These are phyloP conservation scores for Euphorbia peplus DNA, from an alignment of 345 rosid species.

Conservation along the genomic window DNA sequence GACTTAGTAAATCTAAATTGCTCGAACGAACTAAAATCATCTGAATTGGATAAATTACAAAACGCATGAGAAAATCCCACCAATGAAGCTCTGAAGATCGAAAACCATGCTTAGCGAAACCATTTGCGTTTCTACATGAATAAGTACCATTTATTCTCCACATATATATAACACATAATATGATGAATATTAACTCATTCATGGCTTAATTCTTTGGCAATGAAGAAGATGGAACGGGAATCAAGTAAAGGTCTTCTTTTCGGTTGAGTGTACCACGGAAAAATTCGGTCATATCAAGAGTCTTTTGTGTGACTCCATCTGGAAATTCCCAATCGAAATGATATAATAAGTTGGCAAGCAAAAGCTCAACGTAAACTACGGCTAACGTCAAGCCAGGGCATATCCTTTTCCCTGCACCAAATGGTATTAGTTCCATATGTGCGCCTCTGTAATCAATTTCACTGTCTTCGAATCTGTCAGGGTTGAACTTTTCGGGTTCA, in stretches of 20 bases:
- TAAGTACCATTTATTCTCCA: too few relatives aligned
- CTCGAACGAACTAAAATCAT: too few relatives aligned
- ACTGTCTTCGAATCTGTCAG: slow-evolving; percentile 19
- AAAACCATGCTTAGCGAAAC: too few relatives aligned
- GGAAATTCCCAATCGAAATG: slow-evolving; percentile 33
- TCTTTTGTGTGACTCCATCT: slow-evolving; percentile 5
- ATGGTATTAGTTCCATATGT: slow-evolving; percentile 21
- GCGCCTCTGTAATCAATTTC: slow-evolving; percentile 17
- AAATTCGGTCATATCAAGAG: slow-evolving; percentile 22
- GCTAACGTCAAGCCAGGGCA: slow-evolving; percentile 22
- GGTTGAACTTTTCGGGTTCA: slow-evolving; percentile 15
- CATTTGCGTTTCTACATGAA: too few relatives aligned
- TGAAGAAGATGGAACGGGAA: slow-evolving; percentile 8
- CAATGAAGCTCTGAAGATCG: too few relatives aligned
- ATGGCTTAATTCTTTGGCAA: neutral
- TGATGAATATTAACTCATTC: too few relatives aligned
- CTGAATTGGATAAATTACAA: too few relatives aligned
- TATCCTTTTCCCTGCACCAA: slow-evolving; percentile 31
- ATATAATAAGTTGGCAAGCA: slow-evolving; percentile 12
- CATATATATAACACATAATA: too few relatives aligned
- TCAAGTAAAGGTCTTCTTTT: slow-evolving; percentile 9
- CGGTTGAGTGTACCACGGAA: neutral
- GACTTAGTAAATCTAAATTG: too few relatives aligned
- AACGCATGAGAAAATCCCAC: too few relatives aligned
- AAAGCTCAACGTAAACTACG: slow-evolving; percentile 13